phyloP scores from a whole-genome alignment of 176 grass and related monocot species.

The Bothriochloa decipiens region DNA sequence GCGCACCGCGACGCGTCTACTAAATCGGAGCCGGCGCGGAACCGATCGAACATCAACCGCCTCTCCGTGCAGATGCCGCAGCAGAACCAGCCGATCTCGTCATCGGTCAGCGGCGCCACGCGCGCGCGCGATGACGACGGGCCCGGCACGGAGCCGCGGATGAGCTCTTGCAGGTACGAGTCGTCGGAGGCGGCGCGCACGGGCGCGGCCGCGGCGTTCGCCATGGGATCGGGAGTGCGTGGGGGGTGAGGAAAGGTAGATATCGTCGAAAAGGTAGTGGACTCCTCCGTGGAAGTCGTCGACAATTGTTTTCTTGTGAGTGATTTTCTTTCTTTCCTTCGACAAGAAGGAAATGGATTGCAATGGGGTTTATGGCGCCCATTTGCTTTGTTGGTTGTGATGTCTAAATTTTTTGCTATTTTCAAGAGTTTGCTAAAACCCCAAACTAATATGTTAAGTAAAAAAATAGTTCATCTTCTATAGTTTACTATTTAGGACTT shows the following conservation, averaged over 20 bases:
- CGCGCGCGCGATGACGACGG: neutral
- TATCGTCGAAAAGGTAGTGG: neutral
- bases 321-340: neutral
- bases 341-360: too few species aligned
- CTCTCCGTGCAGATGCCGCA: conserved; percentile 41
- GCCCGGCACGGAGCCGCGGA: conserved; percentile 39
- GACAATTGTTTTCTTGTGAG: neutral
- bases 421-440: too few species aligned
- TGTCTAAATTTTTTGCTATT: too few species aligned
- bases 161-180: conserved; percentile 38
- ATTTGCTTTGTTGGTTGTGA: too few species aligned
- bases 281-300: neutral
- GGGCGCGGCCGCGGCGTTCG: neutral
- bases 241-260: neutral
- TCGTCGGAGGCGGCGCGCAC: neutral
- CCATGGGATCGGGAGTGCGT: neutral
- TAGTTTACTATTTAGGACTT: too few species aligned
- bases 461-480: too few species aligned
- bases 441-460: too few species aligned
- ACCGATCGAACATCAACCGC: conserved; percentile 25
- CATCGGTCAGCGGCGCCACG: conserved; percentile 43
- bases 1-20: neutral
- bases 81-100: conserved; percentile 47
- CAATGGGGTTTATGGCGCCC: too few species aligned
- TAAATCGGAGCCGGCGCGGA: neutral